phyloP scores from a whole-genome alignment of 768 basidiomycete genomes.

The Coprinellus micaceus region DNA sequence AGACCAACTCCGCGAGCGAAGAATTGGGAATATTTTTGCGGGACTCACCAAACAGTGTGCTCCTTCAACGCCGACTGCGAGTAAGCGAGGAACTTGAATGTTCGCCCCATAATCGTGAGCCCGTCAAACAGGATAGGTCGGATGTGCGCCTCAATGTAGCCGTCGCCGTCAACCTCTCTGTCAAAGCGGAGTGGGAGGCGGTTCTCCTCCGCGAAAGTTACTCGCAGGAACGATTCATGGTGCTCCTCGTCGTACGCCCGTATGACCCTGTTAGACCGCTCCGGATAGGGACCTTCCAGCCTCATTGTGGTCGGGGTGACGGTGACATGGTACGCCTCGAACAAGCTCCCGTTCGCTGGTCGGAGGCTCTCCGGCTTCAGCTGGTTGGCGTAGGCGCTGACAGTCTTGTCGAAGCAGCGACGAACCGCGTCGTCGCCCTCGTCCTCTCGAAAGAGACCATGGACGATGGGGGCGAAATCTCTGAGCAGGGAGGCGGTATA shows the following conservation, averaged over 20 bases:
- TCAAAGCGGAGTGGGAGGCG: conserved; percentile 13
- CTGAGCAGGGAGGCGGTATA: conserved; percentile 41
- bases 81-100: conserved; percentile 65
- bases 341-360: conserved; percentile 31
- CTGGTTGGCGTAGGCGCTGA: conserved; percentile 21
- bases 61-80: conserved; percentile 73
- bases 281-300: conserved; percentile 13
- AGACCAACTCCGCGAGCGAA: neutral
- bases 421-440: conserved; percentile 18
- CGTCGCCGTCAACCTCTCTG: conserved; percentile 22
- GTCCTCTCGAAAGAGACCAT: conserved; percentile 23
- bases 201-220: conserved; percentile 15
- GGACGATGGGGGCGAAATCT: conserved; percentile 28
- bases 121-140: conserved; percentile 43
- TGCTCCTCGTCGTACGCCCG: conserved; percentile 10
- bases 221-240: conserved; percentile 16
- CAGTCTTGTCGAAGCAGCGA: conserved; percentile 27
- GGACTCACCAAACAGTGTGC: conserved; percentile 50
- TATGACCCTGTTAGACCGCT: conserved; percentile 17
- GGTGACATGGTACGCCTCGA: conserved; percentile 26
- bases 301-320: conserved; percentile 14
- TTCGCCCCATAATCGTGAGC: conserved; percentile 49
- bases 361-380: conserved; percentile 19
- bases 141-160: conserved; percentile 47
- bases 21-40: neutral